Conservation (phyloP, 106 monocot genomes). For the Posidonia australis region DNA sequence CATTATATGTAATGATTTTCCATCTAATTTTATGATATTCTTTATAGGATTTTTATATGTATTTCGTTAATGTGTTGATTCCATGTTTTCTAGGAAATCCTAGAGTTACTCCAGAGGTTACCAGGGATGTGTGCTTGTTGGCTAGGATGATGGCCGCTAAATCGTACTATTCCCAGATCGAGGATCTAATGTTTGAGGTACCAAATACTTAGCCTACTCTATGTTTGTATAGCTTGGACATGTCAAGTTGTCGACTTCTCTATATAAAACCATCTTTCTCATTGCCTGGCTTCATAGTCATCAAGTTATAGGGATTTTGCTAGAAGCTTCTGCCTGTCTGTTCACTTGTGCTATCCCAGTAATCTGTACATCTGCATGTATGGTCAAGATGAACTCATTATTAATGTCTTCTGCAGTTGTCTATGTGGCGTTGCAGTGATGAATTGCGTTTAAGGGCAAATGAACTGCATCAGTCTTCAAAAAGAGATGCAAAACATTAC, state of each 20-base stretch:
- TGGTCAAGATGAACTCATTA: too few species aligned
- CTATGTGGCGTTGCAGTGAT: slow-evolving; percentile 93
- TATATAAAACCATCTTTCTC: too few species aligned
- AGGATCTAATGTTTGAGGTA: slow-evolving; percentile 99
- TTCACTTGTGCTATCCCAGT: neutral
- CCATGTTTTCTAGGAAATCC: slow-evolving; percentile 78
- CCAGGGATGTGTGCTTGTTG: slow-evolving; percentile 96
- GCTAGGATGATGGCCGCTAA: slow-evolving; percentile 98
- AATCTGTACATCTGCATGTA: neutral
- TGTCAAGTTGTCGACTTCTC: too few species aligned
- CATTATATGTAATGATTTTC: too few species aligned
- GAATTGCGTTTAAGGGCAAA: slow-evolving; percentile 62
- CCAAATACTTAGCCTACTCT: neutral
- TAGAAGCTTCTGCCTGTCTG: neutral
- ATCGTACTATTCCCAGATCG: slow-evolving; percentile 85
- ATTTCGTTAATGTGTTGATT: neutral
- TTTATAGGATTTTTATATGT: neutral
- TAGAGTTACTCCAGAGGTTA: slow-evolving; percentile 95
- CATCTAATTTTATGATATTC: too few species aligned
- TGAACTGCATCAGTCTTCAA: slow-evolving; percentile 55
- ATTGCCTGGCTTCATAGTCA: too few species aligned
- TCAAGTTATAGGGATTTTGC: too few species aligned
- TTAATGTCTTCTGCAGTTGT: slow-evolving; percentile 36
- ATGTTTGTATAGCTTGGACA: neutral
- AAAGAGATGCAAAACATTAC: slow-evolving; percentile 82